Evolutionary conservation across 1,139 yeast species (phyloP), one percentile per base, ranked within the genome.

Genomic region (Nakaseomyces nivariensis): DNA sequence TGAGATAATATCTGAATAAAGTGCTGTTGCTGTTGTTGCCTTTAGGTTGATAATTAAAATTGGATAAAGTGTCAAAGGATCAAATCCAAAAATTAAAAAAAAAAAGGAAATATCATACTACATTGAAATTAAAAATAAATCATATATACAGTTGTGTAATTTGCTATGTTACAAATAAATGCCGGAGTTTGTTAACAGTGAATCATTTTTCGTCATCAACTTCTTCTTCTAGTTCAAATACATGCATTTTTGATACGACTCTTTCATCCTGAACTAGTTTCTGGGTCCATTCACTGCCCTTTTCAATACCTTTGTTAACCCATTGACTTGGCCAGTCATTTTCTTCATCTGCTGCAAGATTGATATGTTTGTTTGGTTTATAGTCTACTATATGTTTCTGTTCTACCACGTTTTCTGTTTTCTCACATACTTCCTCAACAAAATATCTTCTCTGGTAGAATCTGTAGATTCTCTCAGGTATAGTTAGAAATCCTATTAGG

Each of bases 301-400:
- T 82, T 51, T 79, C 84, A 47, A 69, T 64, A 17, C 95, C 96
- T 55, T 73, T 76, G 55, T 79, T 75, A 43, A 86, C 85, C 96
- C 97, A 94, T 54, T 77, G 76, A 54, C 72, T 71, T 25, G 97
- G 97, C 99, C 99, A 94, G 58, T 88, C 95, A 17, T 69, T 64
- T 64, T 92, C 97, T 65, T 94, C 98, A 42, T 73, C 80, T 37
- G 68, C 67, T 8, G 82, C 85, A 58, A 76, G 67, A 38, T 73
- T 70, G 41, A 77, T 67, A 59, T 87, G 94, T 4, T 60, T 62
- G 46, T 72, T 71, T 48, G 64, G 63, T 48, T 72, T 75, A 60
- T 81, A 86, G 4, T 80, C 77, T 46, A 95, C 72, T 37, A 76
- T 68, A 26, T 72, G 63, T 48, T 78, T 78, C 52, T 78, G 72